These are phyloP conservation scores for Acacia concinna DNA, from an alignment of 331 rosid genomes.

Conservation along the genomic window DNA sequence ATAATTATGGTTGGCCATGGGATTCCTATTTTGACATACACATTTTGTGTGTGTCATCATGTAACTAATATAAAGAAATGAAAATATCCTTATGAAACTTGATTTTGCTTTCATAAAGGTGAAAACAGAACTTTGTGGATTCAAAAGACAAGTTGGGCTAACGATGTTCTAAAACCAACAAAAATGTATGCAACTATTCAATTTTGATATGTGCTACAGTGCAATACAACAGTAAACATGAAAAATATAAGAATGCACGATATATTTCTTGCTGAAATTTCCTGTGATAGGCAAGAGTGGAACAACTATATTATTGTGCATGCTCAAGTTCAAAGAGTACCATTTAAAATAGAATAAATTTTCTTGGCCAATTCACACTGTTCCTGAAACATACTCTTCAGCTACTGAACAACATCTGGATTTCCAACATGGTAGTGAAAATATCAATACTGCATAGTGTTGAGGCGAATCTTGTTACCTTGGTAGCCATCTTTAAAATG, in stretches of 20 bases:
- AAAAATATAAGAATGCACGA: background rate
- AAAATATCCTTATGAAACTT: background rate
- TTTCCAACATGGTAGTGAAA: slow-evolving; percentile 20
- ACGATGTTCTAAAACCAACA: background rate
- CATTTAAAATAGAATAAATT: slow-evolving; percentile 8
- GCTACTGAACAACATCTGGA: background rate
- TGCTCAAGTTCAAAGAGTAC: slow-evolving; percentile 8
- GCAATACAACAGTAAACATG: background rate
- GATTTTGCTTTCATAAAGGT: background rate
- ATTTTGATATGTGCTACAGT: background rate
- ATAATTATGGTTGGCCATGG: background rate
- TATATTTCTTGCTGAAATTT: slow-evolving; percentile 10
- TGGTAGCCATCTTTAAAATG: slow-evolving; percentile 37
- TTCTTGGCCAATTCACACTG: slow-evolving; percentile 16
- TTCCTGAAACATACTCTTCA: slow-evolving; percentile 5
- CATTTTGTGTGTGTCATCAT: slow-evolving; percentile 20
- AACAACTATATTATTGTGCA: background rate
- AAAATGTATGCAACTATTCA: background rate
- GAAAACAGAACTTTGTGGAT: background rate
- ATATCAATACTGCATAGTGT: slow-evolving; percentile 8
- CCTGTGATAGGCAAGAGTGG: background rate
- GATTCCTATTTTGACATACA: slow-evolving; percentile 10
- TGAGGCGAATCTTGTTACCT: slow-evolving; percentile 27
- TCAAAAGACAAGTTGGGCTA: background rate
- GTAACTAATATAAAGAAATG: background rate